Base-by-base conservation (phyloP, 805 yeast genomes). In the Yarrowia alimentaria region DNA sequence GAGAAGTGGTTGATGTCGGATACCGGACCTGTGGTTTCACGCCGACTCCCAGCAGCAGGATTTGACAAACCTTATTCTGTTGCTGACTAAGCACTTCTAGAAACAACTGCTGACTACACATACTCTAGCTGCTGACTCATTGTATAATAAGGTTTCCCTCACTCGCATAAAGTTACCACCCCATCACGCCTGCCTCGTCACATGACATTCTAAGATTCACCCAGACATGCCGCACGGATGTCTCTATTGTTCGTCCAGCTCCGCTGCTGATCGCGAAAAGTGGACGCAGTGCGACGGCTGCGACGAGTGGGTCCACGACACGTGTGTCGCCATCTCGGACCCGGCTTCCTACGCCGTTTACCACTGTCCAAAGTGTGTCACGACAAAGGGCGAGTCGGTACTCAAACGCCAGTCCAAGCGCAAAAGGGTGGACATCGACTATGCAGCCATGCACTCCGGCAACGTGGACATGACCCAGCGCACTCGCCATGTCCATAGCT, bases 201-300 rank as follows among this genome's bases (percentile, higher is more conserved):
- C 31, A 38, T 40, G 32, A 40, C 19, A 20, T 29, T 29, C 47
- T 33, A 40, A n/a, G n/a, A n/a, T n/a, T n/a, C 47, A 26, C 33
- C 10, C 16, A 40, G 18, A 28, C 47, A 40, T 40, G 47, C 14
- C 33, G 19, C 22, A 40, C 33, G 22, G 30, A 26, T 43, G 50
- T 29, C 29, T 30, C 16, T 43, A 26, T 18, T 43, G 50, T 21
- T 20, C 50, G 9, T 16, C 22, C 50, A 33, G 16, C 14, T 1
- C 31, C 7, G 13, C 43, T 11, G 26, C 8, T 11, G 17, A 24
- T n/a, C 25, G 25, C 7, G 31, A 30, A 18, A 21, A 48, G 16
- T 81, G 86, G 86, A 65, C 80, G 5, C 74, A 70, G 37, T 81
- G 88, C 60, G 80, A 75, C 30, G 55, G 60, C 4, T 80, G 85